Conservation (phyloP, 768 basidiomycete genomes). For the Calvatia gigantea region DNA sequence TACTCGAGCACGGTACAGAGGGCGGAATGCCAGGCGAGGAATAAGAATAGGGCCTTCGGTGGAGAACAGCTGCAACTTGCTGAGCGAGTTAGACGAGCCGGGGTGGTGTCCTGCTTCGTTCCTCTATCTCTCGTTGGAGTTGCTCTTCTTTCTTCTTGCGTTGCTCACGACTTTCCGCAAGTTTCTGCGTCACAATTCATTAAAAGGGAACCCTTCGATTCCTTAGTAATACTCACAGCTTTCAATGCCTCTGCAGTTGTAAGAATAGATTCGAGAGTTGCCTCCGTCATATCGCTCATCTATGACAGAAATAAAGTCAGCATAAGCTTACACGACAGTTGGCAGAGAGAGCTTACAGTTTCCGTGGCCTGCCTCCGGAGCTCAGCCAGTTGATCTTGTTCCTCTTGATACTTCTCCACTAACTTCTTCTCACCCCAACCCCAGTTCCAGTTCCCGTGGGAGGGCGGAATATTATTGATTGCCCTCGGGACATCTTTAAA, state of each 20-base stretch:
- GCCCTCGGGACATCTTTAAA: slow-evolving; percentile 21
- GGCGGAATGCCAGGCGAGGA: neutral
- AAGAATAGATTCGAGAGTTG: slow-evolving; percentile 60
- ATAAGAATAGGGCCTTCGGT: slow-evolving; percentile 15
- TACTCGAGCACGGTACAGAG: slow-evolving; percentile 6
- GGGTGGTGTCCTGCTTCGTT: slow-evolving; percentile 26
- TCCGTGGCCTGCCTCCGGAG: slow-evolving; percentile 49
- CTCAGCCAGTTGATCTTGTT: slow-evolving; percentile 42
- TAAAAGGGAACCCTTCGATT: slow-evolving; percentile 20
- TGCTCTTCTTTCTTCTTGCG: slow-evolving; percentile 40
- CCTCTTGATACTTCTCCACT: slow-evolving; percentile 37
- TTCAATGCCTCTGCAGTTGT: slow-evolving; percentile 56
- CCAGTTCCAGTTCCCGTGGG: slow-evolving; percentile 15
- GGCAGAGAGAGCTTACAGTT: slow-evolving; percentile 30
- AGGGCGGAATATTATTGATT: slow-evolving; percentile 24
- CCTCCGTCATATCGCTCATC: slow-evolving; percentile 66
- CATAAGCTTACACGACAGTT: neutral
- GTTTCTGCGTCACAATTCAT: slow-evolving; percentile 34
- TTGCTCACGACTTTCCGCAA: slow-evolving; percentile 47
- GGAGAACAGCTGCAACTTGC: slow-evolving; percentile 10
- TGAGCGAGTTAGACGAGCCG: slow-evolving; percentile 22
- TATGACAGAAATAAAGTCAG: slow-evolving; percentile 19
- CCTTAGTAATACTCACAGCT: slow-evolving; percentile 37
- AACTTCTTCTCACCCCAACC: slow-evolving; percentile 21
- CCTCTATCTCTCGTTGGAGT: slow-evolving; percentile 26